These are phyloP conservation scores for Thielaviopsis populi DNA, from an alignment of 2,329 filamentous ascomycete genomes.

Conservation along the genomic window DNA sequence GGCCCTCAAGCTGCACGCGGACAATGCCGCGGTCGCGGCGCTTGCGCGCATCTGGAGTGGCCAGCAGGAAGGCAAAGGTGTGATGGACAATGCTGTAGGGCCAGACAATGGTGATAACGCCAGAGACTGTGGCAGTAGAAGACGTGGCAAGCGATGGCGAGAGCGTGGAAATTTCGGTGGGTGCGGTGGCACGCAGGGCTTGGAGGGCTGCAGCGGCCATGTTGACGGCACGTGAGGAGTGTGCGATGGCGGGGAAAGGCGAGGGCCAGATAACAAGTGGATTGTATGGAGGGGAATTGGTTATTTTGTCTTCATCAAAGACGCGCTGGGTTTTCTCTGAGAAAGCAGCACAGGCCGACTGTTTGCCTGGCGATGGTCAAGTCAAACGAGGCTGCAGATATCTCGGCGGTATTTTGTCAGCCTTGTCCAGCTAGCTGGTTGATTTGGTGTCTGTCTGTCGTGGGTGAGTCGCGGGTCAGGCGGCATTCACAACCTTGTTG, in stretches of 20 bases:
- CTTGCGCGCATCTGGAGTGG: slow-evolving; percentile 70
- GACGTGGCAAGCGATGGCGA: slow-evolving; percentile 32
- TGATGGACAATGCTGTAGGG: slow-evolving; percentile 69
- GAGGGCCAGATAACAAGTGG: background rate
- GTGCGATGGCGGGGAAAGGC: background rate
- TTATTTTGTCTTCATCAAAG: background rate
- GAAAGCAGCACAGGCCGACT: background rate
- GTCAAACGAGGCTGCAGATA: background rate
- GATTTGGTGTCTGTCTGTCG: too few relatives aligned
- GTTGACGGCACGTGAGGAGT: background rate
- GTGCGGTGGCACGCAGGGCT: slow-evolving; percentile 22
- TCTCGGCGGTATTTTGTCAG: background rate
- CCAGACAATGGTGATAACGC: slow-evolving; percentile 75
- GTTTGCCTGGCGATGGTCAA: background rate
- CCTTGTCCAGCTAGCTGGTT: background rate
- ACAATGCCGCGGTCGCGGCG: slow-evolving; percentile 67
- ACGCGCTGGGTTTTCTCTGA: background rate
- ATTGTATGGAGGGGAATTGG: background rate
- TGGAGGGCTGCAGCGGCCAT: slow-evolving; percentile 7
- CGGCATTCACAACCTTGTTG: background rate
- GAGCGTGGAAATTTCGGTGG: slow-evolving; percentile 42
- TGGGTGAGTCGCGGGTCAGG: background rate
- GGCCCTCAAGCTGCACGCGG: slow-evolving; percentile 57
- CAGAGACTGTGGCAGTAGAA: slow-evolving; percentile 39
- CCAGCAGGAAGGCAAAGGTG: slow-evolving; percentile 63